Conservation (phyloP, 2,329 filamentous ascomycete species). For the Amauroascus verrucosus region DNA sequence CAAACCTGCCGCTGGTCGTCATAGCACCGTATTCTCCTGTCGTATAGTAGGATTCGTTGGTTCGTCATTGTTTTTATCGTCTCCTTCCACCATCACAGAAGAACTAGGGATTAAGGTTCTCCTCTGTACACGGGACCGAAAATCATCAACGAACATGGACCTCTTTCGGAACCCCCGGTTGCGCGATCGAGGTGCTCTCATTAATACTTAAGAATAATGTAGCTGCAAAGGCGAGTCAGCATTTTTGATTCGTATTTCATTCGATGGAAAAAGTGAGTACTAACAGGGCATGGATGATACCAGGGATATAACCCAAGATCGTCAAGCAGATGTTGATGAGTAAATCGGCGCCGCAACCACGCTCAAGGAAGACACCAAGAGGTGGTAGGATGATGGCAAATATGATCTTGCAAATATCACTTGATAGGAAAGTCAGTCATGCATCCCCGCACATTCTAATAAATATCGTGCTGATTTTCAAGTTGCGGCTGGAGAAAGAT, state of each 20-base stretch:
- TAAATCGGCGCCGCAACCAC: slow-evolving; percentile 75
- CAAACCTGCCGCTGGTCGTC: neutral
- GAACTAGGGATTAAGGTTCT: neutral
- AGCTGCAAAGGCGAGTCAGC: slow-evolving; percentile 10
- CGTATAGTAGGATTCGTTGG: neutral
- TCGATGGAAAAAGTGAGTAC: slow-evolving; percentile 26
- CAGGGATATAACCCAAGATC: slow-evolving; percentile 63
- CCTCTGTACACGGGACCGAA: neutral
- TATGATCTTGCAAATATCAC: slow-evolving; percentile 72
- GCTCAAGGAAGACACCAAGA: slow-evolving; percentile 88
- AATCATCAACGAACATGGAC: neutral
- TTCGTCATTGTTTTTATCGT: neutral
- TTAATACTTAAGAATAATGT: slow-evolving; percentile 20
- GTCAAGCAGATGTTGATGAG: slow-evolving; percentile 89
- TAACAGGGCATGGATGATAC: slow-evolving; percentile 85
- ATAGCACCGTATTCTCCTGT: neutral
- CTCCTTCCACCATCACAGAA: neutral
- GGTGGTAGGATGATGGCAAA: slow-evolving; percentile 83
- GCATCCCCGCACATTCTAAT: neutral
- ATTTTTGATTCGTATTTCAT: neutral
- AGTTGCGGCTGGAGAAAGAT: neutral
- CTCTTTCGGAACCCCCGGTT: neutral
- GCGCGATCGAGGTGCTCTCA: neutral
- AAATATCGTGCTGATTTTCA: neutral
- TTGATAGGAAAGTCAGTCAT: slow-evolving; percentile 24